Evolutionary conservation across 2,329 filamentous ascomycete species (phyloP).

Genomic region (Stenocarpella maydis): DNA sequence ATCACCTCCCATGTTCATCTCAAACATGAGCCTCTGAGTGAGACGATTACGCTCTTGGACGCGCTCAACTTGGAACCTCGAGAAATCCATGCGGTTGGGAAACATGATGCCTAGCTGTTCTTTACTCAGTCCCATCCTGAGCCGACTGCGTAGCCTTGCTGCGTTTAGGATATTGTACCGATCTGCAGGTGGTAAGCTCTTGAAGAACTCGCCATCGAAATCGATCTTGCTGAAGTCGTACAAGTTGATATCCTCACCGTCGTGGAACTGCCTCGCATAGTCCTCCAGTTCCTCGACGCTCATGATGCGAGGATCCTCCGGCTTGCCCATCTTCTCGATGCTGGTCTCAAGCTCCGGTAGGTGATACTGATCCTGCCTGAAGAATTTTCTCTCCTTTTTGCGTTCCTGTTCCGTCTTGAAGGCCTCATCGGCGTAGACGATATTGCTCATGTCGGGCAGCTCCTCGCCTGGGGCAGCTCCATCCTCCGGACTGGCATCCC

Average conservation of each 20-base stretch:
- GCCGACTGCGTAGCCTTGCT: slow-evolving; percentile 82
- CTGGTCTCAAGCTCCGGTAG: slow-evolving; percentile 84
- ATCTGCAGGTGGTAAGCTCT: slow-evolving; percentile 86
- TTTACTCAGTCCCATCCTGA: slow-evolving; percentile 96
- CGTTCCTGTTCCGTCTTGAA: slow-evolving; percentile 82
- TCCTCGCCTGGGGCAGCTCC: slow-evolving; percentile 64
- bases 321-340: slow-evolving; percentile 85
- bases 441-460: slow-evolving; percentile 70
- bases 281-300: slow-evolving; percentile 92
- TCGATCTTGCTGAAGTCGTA: slow-evolving; percentile 99
- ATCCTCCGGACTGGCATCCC: slow-evolving; percentile 51
- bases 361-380: slow-evolving; percentile 94
- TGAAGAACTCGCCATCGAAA: slow-evolving; percentile 95
- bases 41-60: slow-evolving; percentile 93
- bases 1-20: slow-evolving; percentile 88
- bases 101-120: slow-evolving; percentile 98
- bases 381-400: slow-evolving; percentile 77
- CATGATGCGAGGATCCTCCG: slow-evolving; percentile 96
- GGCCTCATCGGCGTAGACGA: slow-evolving; percentile 92
- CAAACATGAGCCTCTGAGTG: slow-evolving; percentile 92
- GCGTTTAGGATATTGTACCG: slow-evolving; percentile 98
- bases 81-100: slow-evolving; percentile 96
- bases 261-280: slow-evolving; percentile 91
- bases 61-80: slow-evolving; percentile 92
- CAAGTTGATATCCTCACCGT: slow-evolving; percentile 86